Evolutionary conservation across 768 basidiomycete genomes (phyloP), one percentile per base, ranked within the genome.

Genomic region (Collybia nuda): DNA sequence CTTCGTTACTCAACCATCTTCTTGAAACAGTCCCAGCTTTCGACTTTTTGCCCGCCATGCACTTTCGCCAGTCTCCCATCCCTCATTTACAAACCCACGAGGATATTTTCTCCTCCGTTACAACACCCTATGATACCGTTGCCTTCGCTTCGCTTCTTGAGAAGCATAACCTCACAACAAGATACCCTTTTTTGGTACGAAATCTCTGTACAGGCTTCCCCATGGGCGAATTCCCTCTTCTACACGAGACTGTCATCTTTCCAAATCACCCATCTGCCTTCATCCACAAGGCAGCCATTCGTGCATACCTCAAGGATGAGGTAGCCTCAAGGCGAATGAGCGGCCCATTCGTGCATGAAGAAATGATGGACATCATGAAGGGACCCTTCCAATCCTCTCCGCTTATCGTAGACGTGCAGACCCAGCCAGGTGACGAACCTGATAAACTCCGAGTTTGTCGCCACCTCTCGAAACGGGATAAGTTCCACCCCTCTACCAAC

Each of bases 151-250:
- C 7, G 0, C 38, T 62, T 22, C 58, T 72, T 3, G 2, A n/a
- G 1, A 60, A 56, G 24, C 56, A 59, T 36, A 40, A 61, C 9
- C 60, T 73, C 4, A 23, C 40, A 1, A 0, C 46, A 0, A 2
- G 35, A 23, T 73, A 73, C 26, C 72, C 71, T 0, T 8, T 55
- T 1, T 60, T 76, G 1, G 41, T 61, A 5, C 1, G 44, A 2
- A 71, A 70, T n/a, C 57, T 76, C 1, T 46, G 51, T 0, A 6
- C 57, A 7, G 67, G 71, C 1, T 74, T 74, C 45, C 67, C 66
- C 0, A 48, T 74, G 2, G 69, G 71, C 1, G 38, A 56, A 2
- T 68, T 74, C 58, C 65, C 70, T 35, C 2, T n/a, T 8, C 50
- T 62, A 24, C 7, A 17, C 2, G 4, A 42, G 7, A 17, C 29